Evolutionary conservation across 2,329 filamentous ascomycete species (phyloP), one percentile per base, ranked within the genome.

Genomic region (Sclerotinia minor): DNA sequence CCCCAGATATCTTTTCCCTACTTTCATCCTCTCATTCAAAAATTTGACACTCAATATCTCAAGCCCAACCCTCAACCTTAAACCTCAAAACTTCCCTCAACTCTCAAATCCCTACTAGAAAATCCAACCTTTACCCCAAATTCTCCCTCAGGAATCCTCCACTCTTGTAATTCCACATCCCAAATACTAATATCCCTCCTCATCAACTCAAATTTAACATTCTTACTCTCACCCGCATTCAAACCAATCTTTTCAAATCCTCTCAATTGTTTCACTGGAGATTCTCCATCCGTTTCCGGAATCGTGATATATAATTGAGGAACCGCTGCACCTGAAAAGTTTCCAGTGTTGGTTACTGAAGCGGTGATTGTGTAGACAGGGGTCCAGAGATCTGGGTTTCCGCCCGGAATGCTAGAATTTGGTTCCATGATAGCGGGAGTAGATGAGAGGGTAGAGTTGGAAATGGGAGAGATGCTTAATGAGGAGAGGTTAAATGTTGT

Each of bases 161-260:
- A 97, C 81, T 96, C 88, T 82, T 97, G 92, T 24, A 80, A 78
- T 2, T 74, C 82, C 0, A 85, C 81, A 72, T 96, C 91, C 94
- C 94, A 97, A 81, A 92, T 94, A 77, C 89, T 92, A 66, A 97
- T 73, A 76, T 97, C 94, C 67, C 92, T 87, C 52, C 93, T 85
- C 21, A 88, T 94, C 68, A 97, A 79, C 13, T 87, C 83, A 0
- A 86, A 87, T 0, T 77, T 82, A 81, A 94, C 95, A 2, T 82
- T 84, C 3, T 80, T 83, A 64, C 83, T 86, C 79, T 87, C 78
- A n/a, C 91, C 91, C 0, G 91, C 83, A 0, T 84, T 81, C 69
- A 97, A 86, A 55, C 81, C 82, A 66, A 96, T 81, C 79, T 92
- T 92, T 61, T 81, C 91, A 75, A 97, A 97, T 66, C 89, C 89